These are phyloP conservation scores for Eimeria sp. DNA, from an alignment of 169 alveolate genomes.

Conservation along the genomic window DNA sequence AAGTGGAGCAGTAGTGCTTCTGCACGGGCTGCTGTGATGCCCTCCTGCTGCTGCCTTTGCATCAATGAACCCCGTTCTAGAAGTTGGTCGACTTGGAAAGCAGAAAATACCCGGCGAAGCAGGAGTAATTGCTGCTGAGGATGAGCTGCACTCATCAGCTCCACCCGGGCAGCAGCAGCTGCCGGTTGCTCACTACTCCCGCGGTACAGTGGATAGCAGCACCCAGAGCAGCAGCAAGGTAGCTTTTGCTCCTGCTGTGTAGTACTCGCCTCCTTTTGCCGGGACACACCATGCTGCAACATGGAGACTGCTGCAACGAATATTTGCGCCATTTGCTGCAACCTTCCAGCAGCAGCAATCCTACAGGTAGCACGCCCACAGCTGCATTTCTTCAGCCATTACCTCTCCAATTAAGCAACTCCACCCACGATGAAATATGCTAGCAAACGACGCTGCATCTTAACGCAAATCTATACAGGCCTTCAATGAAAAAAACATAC, in stretches of 20 bases:
- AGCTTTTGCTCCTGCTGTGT: slow-evolving; percentile 40
- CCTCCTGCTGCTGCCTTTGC: not conserved
- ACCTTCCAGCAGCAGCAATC: slow-evolving; percentile 54
- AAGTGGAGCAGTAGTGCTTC: slow-evolving; percentile 14
- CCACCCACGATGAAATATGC: not conserved
- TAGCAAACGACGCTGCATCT: not conserved
- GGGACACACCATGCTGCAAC: slow-evolving; percentile 20
- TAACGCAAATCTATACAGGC: too few species aligned
- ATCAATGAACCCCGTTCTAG: slow-evolving; percentile 65
- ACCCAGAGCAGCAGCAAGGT: slow-evolving; percentile 65
- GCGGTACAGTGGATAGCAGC: slow-evolving; percentile 36
- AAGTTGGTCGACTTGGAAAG: slow-evolving; percentile 73
- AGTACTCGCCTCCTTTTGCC: not conserved
- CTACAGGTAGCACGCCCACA: slow-evolving; percentile 53
- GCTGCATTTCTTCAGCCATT: not conserved
- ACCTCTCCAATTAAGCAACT: not conserved
- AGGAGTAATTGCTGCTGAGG: slow-evolving; percentile 83
- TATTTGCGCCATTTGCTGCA: slow-evolving; percentile 65
- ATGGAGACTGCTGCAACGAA: slow-evolving; percentile 64
- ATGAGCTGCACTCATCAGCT: slow-evolving; percentile 70
- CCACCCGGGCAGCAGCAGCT: slow-evolving; percentile 40
- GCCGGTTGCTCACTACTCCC: slow-evolving; percentile 14
- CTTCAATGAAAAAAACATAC: not conserved
- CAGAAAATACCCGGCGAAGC: slow-evolving; percentile 78
- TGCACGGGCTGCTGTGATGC: not conserved